Evolutionary conservation across 192 early-diverging fungal genomes (phyloP), one percentile per base, ranked within the genome.

Genomic region (Podila verticillata): DNA sequence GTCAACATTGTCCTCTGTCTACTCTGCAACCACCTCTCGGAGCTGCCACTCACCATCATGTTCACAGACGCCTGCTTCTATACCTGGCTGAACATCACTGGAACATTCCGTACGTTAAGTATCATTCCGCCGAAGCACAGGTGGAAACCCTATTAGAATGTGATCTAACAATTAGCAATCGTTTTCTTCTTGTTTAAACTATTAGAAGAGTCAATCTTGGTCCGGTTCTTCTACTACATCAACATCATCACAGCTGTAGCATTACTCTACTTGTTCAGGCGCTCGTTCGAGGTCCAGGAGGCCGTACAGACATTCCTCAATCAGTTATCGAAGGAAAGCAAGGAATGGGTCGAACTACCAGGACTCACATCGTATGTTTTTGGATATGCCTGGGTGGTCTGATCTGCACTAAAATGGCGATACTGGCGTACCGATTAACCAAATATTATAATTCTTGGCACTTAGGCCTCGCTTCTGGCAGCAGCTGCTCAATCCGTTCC

Each of bases 151-250:
- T 26, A 10, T n/a, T 63, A 17, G 5, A 24, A 22, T 63, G 36
- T 48, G 61, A 44, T 35, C 17, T 47, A 44, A n/a, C 36, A 63
- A 20, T 44, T 47, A 44, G 13, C 36, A 63, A 20, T 44, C n/a
- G 0, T 10, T 48, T 19, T 7, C 9, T 28, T 20, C 9, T 20
- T n/a, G 29, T 20, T 31, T 32, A 57, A 63, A 20, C 32, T 51
- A 7, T 31, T 75, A 79, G 75, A 79, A 64, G 75, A 79, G 44
- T 79, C 75, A 2, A 34, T 66, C 13, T 58, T 79, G 19, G 75
- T 67, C 4, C 64, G 75, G 19, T 79, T 79, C 60, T 79, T 79
- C 63, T 79, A 79, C 51, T 80, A 80, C 54, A 72, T 51, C n/a
- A 80, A 80, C 26, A 68, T 80, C 22, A 72, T 80, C 56, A 80